Conservation (phyloP, 2,329 filamentous ascomycete species). For the Scopulariopsis brevicaulis region DNA sequence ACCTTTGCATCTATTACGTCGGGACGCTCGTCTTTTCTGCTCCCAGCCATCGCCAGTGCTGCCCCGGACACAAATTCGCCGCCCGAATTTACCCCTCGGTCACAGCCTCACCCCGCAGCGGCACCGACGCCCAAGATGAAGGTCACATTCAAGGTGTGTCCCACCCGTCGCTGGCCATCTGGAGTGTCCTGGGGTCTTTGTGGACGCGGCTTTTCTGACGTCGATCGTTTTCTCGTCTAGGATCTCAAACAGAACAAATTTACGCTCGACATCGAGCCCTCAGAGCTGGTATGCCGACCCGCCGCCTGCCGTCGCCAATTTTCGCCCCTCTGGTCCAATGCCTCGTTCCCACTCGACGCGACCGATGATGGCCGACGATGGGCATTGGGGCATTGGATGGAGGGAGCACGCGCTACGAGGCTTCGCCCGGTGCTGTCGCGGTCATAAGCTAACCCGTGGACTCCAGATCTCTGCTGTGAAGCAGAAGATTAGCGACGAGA, state of each 20-base stretch:
- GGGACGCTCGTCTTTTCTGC: neutral
- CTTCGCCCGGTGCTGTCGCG: neutral
- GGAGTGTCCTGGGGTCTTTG: too few relatives aligned
- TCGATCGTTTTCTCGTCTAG: conserved; percentile 29
- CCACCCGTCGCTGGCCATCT: neutral
- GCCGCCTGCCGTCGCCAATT: conserved; percentile 7
- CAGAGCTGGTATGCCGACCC: conserved; percentile 65
- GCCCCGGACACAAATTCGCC: neutral
- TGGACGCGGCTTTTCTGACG: neutral
- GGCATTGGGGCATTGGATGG: neutral
- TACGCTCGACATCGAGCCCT: conserved; percentile 85
- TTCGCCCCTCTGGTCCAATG: conserved; percentile 5
- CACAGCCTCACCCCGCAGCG: neutral
- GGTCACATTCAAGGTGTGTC: conserved; percentile 53
- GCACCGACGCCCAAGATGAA: conserved; percentile 42
- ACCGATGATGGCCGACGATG: neutral
- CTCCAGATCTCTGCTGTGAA: conserved; percentile 77
- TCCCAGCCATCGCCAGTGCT: neutral
- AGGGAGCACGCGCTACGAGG: neutral
- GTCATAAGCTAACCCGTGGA: neutral
- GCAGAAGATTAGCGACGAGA: conserved; percentile 82
- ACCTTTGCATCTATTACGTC: neutral
- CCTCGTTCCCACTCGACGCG: neutral
- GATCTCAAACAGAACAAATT: conserved; percentile 99
- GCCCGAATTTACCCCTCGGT: neutral